Percentiles rank a stretch among this genome's conserved stretches.
Evolutionary conservation across 306 rosid species (phyloP).

Genomic region (Castanospermum australe): DNA sequence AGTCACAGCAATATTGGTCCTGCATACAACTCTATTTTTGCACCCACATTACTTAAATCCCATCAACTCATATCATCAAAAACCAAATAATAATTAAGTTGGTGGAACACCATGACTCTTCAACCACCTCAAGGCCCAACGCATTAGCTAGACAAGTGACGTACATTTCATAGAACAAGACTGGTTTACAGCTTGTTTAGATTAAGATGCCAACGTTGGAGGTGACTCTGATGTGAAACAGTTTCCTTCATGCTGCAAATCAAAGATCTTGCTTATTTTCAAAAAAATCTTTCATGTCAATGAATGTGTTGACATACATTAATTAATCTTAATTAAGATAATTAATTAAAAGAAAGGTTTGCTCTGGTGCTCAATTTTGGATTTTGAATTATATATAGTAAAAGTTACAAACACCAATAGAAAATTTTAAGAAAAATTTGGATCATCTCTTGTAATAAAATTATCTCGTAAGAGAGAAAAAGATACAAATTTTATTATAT

Average conservation of each 20-base stretch:
- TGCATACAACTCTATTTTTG: neutral
- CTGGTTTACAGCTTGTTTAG: neutral
- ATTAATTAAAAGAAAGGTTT: too few relatives aligned
- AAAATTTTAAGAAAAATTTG: too few relatives aligned
- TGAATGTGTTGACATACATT: neutral
- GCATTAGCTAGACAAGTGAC: slow-evolving; percentile 10
- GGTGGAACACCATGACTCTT: neutral
- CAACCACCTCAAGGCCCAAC: slow-evolving; percentile 10
- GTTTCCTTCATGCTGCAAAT: neutral
- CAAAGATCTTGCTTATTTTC: neutral
- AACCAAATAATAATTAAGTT: neutral
- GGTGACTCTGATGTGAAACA: neutral
- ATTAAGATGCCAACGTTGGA: too few relatives aligned
- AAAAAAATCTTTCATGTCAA: neutral
- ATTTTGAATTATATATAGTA: too few relatives aligned
- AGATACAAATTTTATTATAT: too few relatives aligned
- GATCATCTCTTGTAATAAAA: too few relatives aligned
- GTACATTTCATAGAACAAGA: too few relatives aligned
- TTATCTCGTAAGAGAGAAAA: too few relatives aligned
- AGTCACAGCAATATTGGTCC: slow-evolving; percentile 10
- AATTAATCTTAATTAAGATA: too few relatives aligned
- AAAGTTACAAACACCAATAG: too few relatives aligned
- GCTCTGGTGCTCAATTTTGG: too few relatives aligned
- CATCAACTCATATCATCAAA: neutral
- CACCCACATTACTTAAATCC: neutral